Conservation (phyloP, 768 basidiomycete species). For the Leucocoprinus birnbaumii region DNA sequence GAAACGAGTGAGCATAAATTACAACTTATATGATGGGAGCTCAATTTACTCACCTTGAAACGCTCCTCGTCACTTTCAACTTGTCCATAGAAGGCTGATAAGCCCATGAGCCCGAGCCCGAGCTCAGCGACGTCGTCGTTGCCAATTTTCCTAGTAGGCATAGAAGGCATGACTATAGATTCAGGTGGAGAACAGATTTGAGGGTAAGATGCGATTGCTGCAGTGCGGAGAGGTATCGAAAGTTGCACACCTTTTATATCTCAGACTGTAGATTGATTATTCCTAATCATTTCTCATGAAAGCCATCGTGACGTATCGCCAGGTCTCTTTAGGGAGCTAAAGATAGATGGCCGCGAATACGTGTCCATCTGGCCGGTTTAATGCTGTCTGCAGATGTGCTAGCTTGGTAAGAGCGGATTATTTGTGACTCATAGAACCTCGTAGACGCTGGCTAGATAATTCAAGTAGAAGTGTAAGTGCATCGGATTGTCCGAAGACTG, state of each 20-base stretch:
- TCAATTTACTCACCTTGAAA: slow-evolving; percentile 41
- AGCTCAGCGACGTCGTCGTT: slow-evolving; percentile 45
- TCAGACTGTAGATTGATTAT: neutral
- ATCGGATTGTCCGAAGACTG: too few species aligned
- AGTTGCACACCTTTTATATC: neutral
- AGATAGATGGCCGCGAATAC: too few species aligned
- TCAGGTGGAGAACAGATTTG: neutral
- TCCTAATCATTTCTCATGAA: neutral
- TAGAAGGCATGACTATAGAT: neutral
- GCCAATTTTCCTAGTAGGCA: slow-evolving; percentile 38
- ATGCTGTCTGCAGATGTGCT: too few species aligned
- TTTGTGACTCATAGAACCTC: too few species aligned
- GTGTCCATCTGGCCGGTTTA: too few species aligned
- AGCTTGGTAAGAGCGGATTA: too few species aligned
- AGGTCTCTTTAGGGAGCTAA: too few species aligned
- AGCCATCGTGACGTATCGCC: too few species aligned
- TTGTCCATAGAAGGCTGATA: slow-evolving; percentile 45
- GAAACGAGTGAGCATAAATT: neutral
- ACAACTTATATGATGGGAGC: neutral
- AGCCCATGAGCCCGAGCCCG: slow-evolving; percentile 59
- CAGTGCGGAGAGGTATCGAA: neutral
- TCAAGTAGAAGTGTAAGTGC: too few species aligned
- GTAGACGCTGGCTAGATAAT: too few species aligned
- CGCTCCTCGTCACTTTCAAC: slow-evolving; percentile 50
- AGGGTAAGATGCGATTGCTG: neutral